Percentiles rank a stretch among this genome's conserved stretches.
Evolutionary conservation across 306 rosid species (phyloP).

Genomic region (Prunus kanzakura): DNA sequence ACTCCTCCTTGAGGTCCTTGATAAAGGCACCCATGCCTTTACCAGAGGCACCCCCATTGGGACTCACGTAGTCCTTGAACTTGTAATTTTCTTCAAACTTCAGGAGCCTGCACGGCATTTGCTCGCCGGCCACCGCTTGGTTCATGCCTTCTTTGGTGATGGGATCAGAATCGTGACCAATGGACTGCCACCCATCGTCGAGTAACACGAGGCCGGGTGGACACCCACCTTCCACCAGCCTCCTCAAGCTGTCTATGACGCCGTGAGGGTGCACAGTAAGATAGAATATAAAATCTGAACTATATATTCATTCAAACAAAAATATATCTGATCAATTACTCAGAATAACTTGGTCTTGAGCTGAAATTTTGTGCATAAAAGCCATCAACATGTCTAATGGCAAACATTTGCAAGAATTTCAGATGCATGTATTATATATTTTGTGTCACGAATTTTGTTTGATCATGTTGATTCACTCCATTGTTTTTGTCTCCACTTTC

Average conservation of each 20-base stretch:
- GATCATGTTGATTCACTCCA: too few species aligned
- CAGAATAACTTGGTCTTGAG: too few species aligned
- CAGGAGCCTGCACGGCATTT: slow-evolving; percentile 86
- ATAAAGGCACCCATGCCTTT: slow-evolving; percentile 74
- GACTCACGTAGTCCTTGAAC: slow-evolving; percentile 53
- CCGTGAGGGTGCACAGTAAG: slow-evolving; percentile 82
- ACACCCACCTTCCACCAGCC: slow-evolving; percentile 68
- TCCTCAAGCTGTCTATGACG: slow-evolving; percentile 54
- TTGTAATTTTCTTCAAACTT: slow-evolving; percentile 70
- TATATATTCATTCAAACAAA: too few species aligned
- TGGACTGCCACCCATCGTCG: slow-evolving; percentile 95
- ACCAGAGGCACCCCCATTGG: not conserved
- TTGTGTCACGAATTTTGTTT: too few species aligned
- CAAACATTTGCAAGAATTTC: too few species aligned
- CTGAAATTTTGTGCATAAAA: too few species aligned
- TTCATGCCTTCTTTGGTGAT: slow-evolving; percentile 63
- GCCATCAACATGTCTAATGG: too few species aligned
- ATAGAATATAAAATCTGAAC: slow-evolving; percentile 29
- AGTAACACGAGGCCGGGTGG: slow-evolving; percentile 80
- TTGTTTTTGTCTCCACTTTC: too few species aligned
- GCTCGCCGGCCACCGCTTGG: slow-evolving; percentile 72
- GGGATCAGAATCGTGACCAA: slow-evolving; percentile 64
- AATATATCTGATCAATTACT: too few species aligned
- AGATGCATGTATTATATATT: too few species aligned
- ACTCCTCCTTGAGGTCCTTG: slow-evolving; percentile 62